Base-by-base conservation (phyloP, 495 filamentous ascomycete species). In the Articulospora tetracladia region DNA sequence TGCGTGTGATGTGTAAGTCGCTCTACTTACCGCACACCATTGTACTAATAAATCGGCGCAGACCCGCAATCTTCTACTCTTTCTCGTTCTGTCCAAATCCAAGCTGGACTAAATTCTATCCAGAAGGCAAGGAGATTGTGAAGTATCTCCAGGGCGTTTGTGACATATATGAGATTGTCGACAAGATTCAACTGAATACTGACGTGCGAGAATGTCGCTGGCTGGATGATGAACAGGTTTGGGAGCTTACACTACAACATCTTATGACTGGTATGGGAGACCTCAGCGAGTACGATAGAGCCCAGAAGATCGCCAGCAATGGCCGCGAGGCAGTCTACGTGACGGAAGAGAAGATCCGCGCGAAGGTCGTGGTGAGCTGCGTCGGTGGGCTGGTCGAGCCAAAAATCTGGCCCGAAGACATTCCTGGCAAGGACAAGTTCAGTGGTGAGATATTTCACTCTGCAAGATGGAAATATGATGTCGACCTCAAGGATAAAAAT, bases 301-400 rank as follows among this genome's bases (percentile, higher is more conserved):
- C 67, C 3, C 63, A 69, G 46, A 61, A 68, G 53, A 68, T 68
- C 3, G 34, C 26, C 27, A 51, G 68, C 10, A 26, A 65, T n/a
- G 64, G 66, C 20, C 53, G 57, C n/a, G 52, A 67, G 50, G 67
- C 55, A 15, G 57, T 65, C n/a, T 72, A 75, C 41, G 67, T 80
- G 8, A 68, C 68, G 28, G 70, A 72, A 26, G 79, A 82, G 62
- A 73, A 62, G 2, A 71, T 82, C 6, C 39, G 79, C 48, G 79
- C 78, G 19, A 86, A 85, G 69, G 72, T 87, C 22, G 73, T 87
- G 6, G 72, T 84, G 47, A 81, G 74, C 57, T 77, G 76, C 22
- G 82, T 83, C 6, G 86, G 86, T 0, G 73, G 74, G 0, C 67
- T 83, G 1, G 74, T 74, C 0, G 66, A 76, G 27, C 81, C 81